Base-by-base conservation (phyloP, 2,329 filamentous ascomycete genomes). In the Fusarium palustre region DNA sequence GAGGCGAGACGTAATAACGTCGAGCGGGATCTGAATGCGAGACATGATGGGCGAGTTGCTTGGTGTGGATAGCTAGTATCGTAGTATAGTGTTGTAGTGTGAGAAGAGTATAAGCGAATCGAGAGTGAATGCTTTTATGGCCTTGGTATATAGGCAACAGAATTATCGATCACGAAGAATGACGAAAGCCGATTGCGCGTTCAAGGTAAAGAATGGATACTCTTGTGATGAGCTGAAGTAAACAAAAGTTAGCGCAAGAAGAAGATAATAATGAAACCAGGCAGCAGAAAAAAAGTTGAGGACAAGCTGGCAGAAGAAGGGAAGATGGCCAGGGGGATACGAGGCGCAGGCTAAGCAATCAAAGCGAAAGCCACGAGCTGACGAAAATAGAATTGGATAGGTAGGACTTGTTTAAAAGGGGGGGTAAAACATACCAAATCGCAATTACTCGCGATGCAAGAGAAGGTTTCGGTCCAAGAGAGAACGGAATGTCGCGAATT, bases 21-120 rank as follows among this genome's bases (percentile, higher is more conserved):
- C 94, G 76, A 98, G 86, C 59, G 96, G 96, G 74, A 99, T 96
- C 86, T 93, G 92, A 78, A 98, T 93, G 80, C 93, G 90, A 74
- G 92, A 86, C 94, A 97, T 97, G 67, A 68, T 74, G 73, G 70
- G 45, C 45, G 61, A 59, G 59, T 64, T 41, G 39, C 47, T 58
- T 48, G 49, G 28, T 62, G 54, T 38, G 13, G 36, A 39, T 22
- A 39, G 36, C 7, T 39, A 64, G 20, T 58, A 52, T 66, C 43
- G 63, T 66, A 62, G 61, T 66, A 64, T 33, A 56, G 50, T 24
- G 56, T 46, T 65, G 47, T 58, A 48, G 50, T 61, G 46, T 50
- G 24, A n/a, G 45, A 57, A 47, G 49, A 58, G 55, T 58, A 66
- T 63, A 55, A 56, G 50, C 46, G 64, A 46, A 46, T 48, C 36